A percentile compares a stretch with the other conserved stretches of the same genome.
phyloP scores from a whole-genome alignment of 495 filamentous ascomycete species.

The Aspergillus ellipticus region DNA sequence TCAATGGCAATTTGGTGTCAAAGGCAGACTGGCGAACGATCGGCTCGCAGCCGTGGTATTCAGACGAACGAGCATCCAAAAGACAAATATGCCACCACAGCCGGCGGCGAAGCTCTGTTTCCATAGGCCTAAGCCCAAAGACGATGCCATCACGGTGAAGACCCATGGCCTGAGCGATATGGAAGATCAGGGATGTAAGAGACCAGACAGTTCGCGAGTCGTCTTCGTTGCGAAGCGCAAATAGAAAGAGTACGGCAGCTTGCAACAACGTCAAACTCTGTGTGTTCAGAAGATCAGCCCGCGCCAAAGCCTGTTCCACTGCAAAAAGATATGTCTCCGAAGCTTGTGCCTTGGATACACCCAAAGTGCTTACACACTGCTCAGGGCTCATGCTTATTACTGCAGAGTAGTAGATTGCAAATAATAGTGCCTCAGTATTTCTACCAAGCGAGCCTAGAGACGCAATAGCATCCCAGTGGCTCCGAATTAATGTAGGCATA shows the following conservation, averaged over 20 bases:
- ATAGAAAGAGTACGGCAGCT: constrained; percentile 63
- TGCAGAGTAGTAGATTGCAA: constrained; percentile 68
- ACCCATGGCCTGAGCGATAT: constrained; percentile 66
- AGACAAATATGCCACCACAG: constrained; percentile 70
- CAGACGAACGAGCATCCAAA: constrained; percentile 61
- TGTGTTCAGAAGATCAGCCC: constrained; percentile 61
- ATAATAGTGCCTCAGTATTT: constrained; percentile 60
- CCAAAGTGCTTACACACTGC: constrained; percentile 15
- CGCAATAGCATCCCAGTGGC: constrained; percentile 30
- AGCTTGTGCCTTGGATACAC: constrained; percentile 22
- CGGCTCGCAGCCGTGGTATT: constrained; percentile 23
- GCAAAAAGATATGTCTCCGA: constrained; percentile 63
- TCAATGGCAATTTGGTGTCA: not conserved
- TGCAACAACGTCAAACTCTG: constrained; percentile 63
- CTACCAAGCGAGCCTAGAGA: constrained; percentile 47
- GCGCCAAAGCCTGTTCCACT: constrained; percentile 62
- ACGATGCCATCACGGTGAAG: constrained; percentile 64
- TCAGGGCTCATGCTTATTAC: constrained; percentile 56
- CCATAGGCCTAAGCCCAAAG: constrained; percentile 60
- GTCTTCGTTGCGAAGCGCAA: constrained; percentile 51
- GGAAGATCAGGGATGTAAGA: constrained; percentile 57
- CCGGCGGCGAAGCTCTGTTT: constrained; percentile 68
- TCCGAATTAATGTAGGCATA: constrained; percentile 48
- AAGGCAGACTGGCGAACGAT: not conserved
- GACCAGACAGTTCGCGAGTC: constrained; percentile 53